phyloP scores from a whole-genome alignment of 176 grass and related monocot species.

The bread wheat (Triticum aestivum) region IWGSC_CS_RefSeq_v2.1 NC_057806.1:406613753-406614252 shows the following conservation, averaged over 20 bases:
- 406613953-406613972: background rate
- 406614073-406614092: background rate
- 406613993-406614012: background rate
- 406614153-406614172: too few species aligned
- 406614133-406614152: too few species aligned
- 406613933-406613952: background rate
- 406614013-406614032: background rate
- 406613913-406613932: background rate
- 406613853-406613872: background rate
- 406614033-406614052: background rate
- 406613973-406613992: background rate
- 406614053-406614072: background rate
- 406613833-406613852: too few species aligned
- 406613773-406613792: too few species aligned
- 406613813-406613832: background rate
- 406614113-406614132: background rate
- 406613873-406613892: background rate
- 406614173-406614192: too few species aligned
- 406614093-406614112: background rate
- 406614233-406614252: background rate
- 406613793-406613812: too few species aligned
- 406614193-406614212: too few species aligned
- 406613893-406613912: conserved; percentile 40
- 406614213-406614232: background rate
- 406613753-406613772: conserved; percentile 15